phyloP scores from a whole-genome alignment of 371 early-diverging fungal species.

The Syncephalis fuscata region DNA sequence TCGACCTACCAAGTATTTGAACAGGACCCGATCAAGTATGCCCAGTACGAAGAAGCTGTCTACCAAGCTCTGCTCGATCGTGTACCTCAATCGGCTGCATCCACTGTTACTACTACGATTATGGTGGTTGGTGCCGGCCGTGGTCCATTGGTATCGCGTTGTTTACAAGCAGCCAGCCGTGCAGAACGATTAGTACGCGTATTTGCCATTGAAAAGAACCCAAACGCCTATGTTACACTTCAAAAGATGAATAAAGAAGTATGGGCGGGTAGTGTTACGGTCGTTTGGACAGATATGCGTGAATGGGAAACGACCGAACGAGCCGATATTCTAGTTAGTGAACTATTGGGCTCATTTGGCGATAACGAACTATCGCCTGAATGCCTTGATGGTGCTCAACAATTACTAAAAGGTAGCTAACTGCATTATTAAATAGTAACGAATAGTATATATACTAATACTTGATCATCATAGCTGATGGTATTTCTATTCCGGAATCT shows the following conservation, averaged over 20 bases:
- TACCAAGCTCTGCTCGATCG: conserved; percentile 39
- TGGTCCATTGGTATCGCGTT: conserved; percentile 70
- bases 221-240: conserved; percentile 82
- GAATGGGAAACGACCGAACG: conserved; percentile 54
- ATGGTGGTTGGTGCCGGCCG: conserved; percentile 76
- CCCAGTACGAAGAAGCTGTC: conserved; percentile 65
- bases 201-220: conserved; percentile 89
- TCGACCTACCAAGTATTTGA: conserved; percentile 89
- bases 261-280: conserved; percentile 70
- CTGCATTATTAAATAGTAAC: too few species aligned
- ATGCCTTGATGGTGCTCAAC: conserved; percentile 85
- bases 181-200: conserved; percentile 43
- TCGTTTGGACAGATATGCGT: conserved; percentile 85
- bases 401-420: conserved; percentile 61
- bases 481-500: conserved; percentile 76
- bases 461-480: conserved; percentile 25
- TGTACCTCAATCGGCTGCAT: conserved; percentile 20
- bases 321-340: conserved; percentile 82
- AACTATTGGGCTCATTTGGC: conserved; percentile 87
- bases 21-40: conserved; percentile 81
- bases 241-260: conserved; percentile 46
- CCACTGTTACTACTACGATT: conserved; percentile 43
- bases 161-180: conserved; percentile 54
- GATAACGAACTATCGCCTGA: conserved; percentile 97
- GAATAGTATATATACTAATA: background rate